A percentile compares a stretch with the other conserved stretches of the same genome.
Conservation (phyloP, 2,329 filamentous ascomycete species). For the Teratosphaeria destructans region DNA sequence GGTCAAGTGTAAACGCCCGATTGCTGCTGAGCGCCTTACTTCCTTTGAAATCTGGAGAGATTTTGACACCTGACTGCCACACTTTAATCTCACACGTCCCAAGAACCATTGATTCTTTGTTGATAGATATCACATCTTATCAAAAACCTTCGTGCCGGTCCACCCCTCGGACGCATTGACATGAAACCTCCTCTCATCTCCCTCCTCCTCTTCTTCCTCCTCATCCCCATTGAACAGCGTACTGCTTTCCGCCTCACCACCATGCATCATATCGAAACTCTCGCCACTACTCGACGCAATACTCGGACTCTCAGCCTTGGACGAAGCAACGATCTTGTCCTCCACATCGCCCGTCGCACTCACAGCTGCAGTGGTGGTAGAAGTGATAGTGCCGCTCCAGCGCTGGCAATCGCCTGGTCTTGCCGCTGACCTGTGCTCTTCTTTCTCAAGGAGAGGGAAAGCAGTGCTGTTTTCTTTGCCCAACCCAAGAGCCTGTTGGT, state of each 20-base stretch:
- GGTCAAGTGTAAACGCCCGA: too few relatives aligned
- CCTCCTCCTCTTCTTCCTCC: constrained; percentile 12
- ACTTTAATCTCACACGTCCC: not conserved
- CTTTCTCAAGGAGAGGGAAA: not conserved
- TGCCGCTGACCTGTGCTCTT: constrained; percentile 28
- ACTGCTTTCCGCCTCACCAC: constrained; percentile 32
- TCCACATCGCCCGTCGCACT: constrained; percentile 1
- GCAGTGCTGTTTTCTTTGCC: constrained; percentile 12
- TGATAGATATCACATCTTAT: constrained; percentile 24
- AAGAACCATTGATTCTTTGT: not conserved
- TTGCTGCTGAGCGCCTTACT: too few relatives aligned
- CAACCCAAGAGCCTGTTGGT: constrained; percentile 56
- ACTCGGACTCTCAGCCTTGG: constrained; percentile 7
- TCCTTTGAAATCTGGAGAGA: not conserved
- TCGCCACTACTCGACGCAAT: constrained; percentile 20
- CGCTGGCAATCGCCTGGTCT: constrained; percentile 31
- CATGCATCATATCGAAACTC: constrained; percentile 38
- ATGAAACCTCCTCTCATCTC: constrained; percentile 17
- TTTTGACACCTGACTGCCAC: not conserved
- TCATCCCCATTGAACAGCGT: constrained; percentile 15
- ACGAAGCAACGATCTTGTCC: not conserved
- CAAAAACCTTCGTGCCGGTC: constrained; percentile 26
- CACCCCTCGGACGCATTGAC: constrained; percentile 14
- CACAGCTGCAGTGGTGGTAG: constrained; percentile 14
- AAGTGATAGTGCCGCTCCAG: constrained; percentile 19